Conservation (phyloP, 805 yeast genomes). For the Nakazawaea molendinolei region DNA sequence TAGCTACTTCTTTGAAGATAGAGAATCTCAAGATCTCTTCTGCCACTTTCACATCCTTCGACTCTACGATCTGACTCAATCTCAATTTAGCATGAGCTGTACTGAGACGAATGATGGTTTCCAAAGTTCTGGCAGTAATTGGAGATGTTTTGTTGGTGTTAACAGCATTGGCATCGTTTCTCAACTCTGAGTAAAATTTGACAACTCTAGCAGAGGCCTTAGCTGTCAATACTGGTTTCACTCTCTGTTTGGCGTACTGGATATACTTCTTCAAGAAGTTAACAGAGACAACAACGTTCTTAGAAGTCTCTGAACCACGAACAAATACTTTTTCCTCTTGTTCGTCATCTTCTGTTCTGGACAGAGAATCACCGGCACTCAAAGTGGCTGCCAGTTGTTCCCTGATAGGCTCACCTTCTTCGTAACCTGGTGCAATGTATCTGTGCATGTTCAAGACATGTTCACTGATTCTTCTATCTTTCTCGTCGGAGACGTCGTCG, state of each 20-base stretch:
- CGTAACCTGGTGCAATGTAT: slow-evolving; percentile 76
- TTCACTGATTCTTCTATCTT: slow-evolving; percentile 84
- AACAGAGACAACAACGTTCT: slow-evolving; percentile 54
- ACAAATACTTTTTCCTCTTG: slow-evolving; percentile 63
- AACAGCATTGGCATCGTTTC: slow-evolving; percentile 61
- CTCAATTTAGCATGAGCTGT: slow-evolving; percentile 98
- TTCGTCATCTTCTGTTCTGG: slow-evolving; percentile 32
- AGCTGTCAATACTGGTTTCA: slow-evolving; percentile 71
- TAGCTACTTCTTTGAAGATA: slow-evolving; percentile 66
- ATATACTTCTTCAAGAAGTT: slow-evolving; percentile 87
- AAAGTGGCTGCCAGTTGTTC: slow-evolving; percentile 65
- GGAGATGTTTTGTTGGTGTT: slow-evolving; percentile 83
- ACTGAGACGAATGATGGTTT: slow-evolving; percentile 87
- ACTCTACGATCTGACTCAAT: slow-evolving; percentile 65
- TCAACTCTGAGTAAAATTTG: slow-evolving; percentile 66
- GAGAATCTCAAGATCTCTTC: slow-evolving; percentile 81
- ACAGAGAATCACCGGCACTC: slow-evolving; percentile 70
- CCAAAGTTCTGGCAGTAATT: slow-evolving; percentile 96
- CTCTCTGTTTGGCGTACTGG: slow-evolving; percentile 87
- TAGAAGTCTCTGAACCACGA: slow-evolving; percentile 50
- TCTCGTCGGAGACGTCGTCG: slow-evolving; percentile 81
- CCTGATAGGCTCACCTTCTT: slow-evolving; percentile 90
- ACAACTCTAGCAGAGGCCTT: slow-evolving; percentile 79
- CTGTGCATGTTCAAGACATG: slow-evolving; percentile 94
- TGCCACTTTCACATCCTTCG: slow-evolving; percentile 79